Base-by-base conservation (phyloP, 768 basidiomycete genomes). In the Suillus plorans region DNA sequence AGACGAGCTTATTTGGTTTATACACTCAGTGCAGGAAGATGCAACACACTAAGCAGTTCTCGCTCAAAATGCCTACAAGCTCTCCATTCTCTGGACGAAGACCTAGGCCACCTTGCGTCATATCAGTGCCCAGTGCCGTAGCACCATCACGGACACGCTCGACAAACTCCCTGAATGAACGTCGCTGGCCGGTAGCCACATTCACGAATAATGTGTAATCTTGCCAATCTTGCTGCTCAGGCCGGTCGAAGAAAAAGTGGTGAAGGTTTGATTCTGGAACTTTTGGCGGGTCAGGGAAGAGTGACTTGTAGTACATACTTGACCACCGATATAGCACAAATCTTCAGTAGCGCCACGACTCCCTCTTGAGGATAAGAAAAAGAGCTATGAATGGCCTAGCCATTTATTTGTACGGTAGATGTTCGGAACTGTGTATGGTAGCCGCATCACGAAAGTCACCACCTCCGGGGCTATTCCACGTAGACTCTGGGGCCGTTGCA, bases 181-280 rank as follows among this genome's bases (percentile, higher is more conserved):
- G 74, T 57, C 72, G 77, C 62, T 79, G 70, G 1, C 85, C 87
- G 0, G 86, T 86, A 42, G 77, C 68, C 0, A 81, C 81, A 67
- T 92, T 84, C 61, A 92, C 80, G 50, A 86, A 80, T 4, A 86
- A 55, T 0, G 81, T 81, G 68, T 78, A 86, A 65, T 92, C 84
- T 0, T 83, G 77, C 84, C 86, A 87, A 41, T 78, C 42, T 1
- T 77, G 78, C 63, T 87, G 85, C 22, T 85, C 88, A 0, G 83
- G 82, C 1, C 86, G 82, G 34, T 79, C 73, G 73, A 89, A 83
- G 61, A 89, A 70, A 62, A 86, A 53, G 66, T 88, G 72, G 70
- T 89, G 82, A 9, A 82, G 74, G 68, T 91, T 91, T 13, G 77
- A 71, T 22, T 83, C 81, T 1, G 85, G 83, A 4, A 80, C 62